Percentiles rank a stretch among this genome's conserved stretches.
phyloP scores from a whole-genome alignment of 345 rosid species.

The Citrus mangshanensis region DNA sequence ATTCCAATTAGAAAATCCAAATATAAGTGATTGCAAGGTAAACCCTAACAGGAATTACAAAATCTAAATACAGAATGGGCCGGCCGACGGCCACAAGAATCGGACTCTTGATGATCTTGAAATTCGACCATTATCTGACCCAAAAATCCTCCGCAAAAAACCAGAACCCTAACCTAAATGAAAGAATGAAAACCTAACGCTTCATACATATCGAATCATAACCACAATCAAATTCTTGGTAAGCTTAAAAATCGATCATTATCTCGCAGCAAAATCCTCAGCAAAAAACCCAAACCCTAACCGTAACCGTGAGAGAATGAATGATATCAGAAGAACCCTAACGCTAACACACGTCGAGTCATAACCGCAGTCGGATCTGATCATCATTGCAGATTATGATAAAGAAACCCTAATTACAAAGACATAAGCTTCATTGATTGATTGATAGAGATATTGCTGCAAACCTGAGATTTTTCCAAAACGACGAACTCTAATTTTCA shows the following conservation, averaged over 20 bases:
- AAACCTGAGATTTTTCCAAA: conserved; percentile 3
- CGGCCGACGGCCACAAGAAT: background rate
- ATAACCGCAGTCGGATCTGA: background rate
- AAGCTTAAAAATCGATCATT: too few relatives aligned
- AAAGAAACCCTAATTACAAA: background rate
- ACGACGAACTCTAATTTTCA: too few relatives aligned
- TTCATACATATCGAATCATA: too few relatives aligned
- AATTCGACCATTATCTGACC: background rate
- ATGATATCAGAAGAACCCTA: background rate
- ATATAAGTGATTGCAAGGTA: background rate
- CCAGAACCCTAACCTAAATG: too few relatives aligned
- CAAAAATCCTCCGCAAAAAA: background rate
- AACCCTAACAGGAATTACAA: background rate
- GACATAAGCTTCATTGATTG: background rate
- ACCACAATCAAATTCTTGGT: too few relatives aligned
- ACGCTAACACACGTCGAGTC: background rate
- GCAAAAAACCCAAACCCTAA: background rate
- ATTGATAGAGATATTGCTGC: background rate
- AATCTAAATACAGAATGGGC: background rate
- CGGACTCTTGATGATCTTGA: background rate
- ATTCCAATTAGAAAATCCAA: background rate
- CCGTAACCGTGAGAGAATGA: background rate
- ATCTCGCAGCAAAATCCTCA: background rate
- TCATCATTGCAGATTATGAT: background rate
- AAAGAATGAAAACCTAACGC: too few relatives aligned